phyloP scores from a whole-genome alignment of 495 filamentous ascomycete genomes.

The Podospora comata region DNA sequence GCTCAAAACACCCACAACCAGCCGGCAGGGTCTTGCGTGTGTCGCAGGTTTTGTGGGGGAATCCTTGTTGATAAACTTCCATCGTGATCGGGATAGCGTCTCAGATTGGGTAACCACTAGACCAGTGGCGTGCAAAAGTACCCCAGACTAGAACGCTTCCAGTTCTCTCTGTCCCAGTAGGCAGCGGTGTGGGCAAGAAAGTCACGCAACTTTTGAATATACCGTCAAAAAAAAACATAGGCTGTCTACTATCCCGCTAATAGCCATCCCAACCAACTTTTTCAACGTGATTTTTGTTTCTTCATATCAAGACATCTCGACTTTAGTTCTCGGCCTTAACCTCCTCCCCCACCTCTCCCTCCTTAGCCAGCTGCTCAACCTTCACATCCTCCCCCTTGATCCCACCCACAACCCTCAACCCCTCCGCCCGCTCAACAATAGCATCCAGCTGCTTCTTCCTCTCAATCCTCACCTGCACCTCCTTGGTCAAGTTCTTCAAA shows the following conservation, averaged over 20 bases:
- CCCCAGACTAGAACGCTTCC: neutral
- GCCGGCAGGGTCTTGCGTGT: neutral
- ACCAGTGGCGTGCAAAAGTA: neutral
- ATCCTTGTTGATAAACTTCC: too few species aligned
- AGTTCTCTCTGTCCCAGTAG: too few species aligned
- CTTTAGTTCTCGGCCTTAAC: neutral
- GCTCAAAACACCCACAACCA: neutral
- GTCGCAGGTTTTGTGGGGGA: neutral
- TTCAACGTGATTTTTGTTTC: neutral
- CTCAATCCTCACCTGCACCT: conserved; percentile 49
- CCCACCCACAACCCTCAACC: conserved; percentile 38
- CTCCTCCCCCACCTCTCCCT: neutral
- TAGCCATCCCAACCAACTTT: neutral
- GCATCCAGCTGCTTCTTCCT: conserved; percentile 41
- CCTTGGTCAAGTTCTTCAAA: conserved; percentile 55
- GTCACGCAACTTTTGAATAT: neutral
- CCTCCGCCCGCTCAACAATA: conserved; percentile 36
- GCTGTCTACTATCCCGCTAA: neutral
- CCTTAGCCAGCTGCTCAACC: conserved; percentile 6
- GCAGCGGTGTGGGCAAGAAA: neutral
- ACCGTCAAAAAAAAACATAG: neutral
- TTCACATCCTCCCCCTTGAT: conserved; percentile 34
- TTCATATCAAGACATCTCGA: neutral
- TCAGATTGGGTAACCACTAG: neutral
- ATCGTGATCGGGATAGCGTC: neutral